Evolutionary conservation across 495 filamentous ascomycete species (phyloP), one percentile per base, ranked within the genome.

Genomic region (Aspergillus kassunensis): DNA sequence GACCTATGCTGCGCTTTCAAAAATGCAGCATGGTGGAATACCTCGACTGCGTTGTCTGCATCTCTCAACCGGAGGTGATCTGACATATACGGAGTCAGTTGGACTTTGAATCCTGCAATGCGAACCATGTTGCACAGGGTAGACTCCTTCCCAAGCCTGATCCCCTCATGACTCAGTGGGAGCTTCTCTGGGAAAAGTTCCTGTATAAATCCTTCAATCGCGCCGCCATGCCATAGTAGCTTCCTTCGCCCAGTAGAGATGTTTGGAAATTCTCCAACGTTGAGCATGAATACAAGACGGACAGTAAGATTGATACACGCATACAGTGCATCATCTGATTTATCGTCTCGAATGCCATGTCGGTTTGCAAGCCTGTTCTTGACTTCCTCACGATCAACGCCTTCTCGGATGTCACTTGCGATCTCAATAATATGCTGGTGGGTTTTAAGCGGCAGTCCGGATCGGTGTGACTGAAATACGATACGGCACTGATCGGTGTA

Each of bases 1-100:
- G n/a, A 48, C 44, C 11, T 4, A 12, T 9, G 30, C 27, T 71
- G 65, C 10, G 44, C 34, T 36, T 63, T 51, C n/a, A 75, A 55
- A 35, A 73, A 73, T 1, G 63, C 62, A 0, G 39, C 67, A 48
- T 78, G 71, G 49, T 78, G 69, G 49, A 76, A 80, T 3, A 80
- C 57, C 1, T 47, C 41, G 10, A 80, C 60, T n/a, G 46, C 63
- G 8, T 54, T 66, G 29, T 72, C 72, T 34, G 68, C 69, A 24
- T 72, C 68, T 8, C 54, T 54, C 13, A 78, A 31, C 1, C 59
- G 63, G 3, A 80, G 59, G 57, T 80, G 77, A 44, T 79, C 72
- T 0, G 61, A 57, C 4, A 79, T 42, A 35, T 79, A 76, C 35
- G 61, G 46, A 9, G 77, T 80, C 67, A 64, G 72, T 13, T 37